These are phyloP conservation scores for Trichoderma sp. DNA, from an alignment of 2,329 filamentous ascomycete species.

Conservation along the genomic window DNA sequence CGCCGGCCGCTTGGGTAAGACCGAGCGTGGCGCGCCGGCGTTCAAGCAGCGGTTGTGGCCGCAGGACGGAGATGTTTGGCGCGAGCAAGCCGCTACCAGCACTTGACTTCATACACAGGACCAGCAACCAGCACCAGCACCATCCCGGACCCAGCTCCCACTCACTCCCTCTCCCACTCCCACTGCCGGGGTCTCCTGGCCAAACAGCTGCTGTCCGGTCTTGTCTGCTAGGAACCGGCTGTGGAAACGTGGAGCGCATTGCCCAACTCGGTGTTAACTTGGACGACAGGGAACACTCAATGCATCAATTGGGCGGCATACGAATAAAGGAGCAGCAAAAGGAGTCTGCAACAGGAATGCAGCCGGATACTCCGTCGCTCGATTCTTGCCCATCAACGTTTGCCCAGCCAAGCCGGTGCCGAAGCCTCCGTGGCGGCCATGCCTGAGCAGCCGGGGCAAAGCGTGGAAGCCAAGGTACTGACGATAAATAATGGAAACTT, in stretches of 20 bases:
- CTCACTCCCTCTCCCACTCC: neutral
- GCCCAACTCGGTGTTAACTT: neutral
- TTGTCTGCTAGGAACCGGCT: neutral
- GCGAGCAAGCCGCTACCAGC: neutral
- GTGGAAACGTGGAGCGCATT: neutral
- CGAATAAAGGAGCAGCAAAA: neutral
- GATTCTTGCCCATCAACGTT: neutral
- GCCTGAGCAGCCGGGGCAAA: neutral
- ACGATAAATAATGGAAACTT: neutral
- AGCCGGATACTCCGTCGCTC: neutral
- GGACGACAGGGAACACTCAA: neutral
- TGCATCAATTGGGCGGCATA: neutral
- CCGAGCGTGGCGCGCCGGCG: constrained; percentile 1
- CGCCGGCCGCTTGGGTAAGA: neutral
- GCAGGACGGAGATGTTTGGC: neutral
- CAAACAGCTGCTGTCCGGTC: neutral
- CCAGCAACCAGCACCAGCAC: neutral
- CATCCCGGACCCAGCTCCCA: neutral
- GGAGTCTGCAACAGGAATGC: neutral
- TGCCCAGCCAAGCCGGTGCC: neutral
- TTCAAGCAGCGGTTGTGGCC: neutral
- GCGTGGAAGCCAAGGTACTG: neutral
- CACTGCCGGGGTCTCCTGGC: neutral
- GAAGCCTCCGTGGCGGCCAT: constrained; percentile 9
- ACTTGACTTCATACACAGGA: neutral